Base-by-base conservation (phyloP, 129 eudicot species). In the Ambrosia artemisiifolia region DNA sequence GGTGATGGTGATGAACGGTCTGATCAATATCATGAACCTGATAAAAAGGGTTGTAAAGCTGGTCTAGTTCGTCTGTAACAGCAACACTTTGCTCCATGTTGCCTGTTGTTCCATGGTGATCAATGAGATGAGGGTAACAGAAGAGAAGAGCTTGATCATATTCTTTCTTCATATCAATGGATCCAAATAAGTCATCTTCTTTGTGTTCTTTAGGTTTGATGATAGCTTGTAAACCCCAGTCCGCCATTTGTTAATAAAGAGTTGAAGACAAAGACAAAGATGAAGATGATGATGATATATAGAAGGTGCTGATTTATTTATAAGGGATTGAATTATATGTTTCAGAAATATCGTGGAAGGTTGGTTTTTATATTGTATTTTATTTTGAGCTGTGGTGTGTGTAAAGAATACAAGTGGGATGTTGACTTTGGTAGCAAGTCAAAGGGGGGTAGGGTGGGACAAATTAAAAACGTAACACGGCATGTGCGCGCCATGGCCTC, bases 211-310 rank as follows among this genome's bases (percentile, higher is more conserved):
- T 69, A 46, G 83, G 68, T 79, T 86, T 78, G 33, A 91, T 90
- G 5, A 91, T 67, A 57, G 95, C 97, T 63, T 91, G 87, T 70
- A 91, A 74, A 70, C 82, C 87, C 97, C 97, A 88, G 35, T 83
- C 84, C 28, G 75, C 89, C 84, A 76, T 79, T 17, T 32, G n/a
- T 34, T 14, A 30, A n/a, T 0, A 40, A 40, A 40, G 44, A 40
- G 42, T 78, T 54, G 75, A 67, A 43, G 50, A 56, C 32, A 18
- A 10, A 53, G 63, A 34, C 11, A 24, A 61, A 67, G 6, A 47
- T 54, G 35, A 38, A 38, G 47, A 53, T 60, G 63, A 53, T 20
- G 60, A 69, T 47, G 47, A 46, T 30, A 13, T 42, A 32, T 44
- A 51, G 35, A 20, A 24, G 69, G 73, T 19, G 34, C 68, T 67